phyloP scores from a whole-genome alignment of 164 flowering plant genomes.

The Annona squamosa region DNA sequence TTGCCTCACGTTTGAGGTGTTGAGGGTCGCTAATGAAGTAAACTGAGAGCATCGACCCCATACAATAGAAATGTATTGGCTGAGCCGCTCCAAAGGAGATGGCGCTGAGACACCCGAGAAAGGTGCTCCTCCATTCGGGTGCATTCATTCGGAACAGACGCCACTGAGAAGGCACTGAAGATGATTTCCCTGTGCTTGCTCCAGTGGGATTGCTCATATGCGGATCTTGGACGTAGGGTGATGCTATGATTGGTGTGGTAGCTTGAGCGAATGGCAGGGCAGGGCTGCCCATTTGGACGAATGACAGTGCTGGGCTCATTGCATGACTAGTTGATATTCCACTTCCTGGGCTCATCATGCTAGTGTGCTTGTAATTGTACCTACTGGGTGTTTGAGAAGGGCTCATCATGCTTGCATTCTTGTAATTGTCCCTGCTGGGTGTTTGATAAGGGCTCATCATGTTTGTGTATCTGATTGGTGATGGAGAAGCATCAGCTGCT shows the following conservation, averaged over 20 bases:
- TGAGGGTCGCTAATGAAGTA: slow-evolving; percentile 48
- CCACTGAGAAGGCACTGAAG: slow-evolving; percentile 46
- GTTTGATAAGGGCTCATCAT: neutral
- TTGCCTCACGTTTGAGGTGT: slow-evolving; percentile 46
- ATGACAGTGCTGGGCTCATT: neutral
- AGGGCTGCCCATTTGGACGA: slow-evolving; percentile 5
- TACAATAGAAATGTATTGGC: slow-evolving; percentile 51
- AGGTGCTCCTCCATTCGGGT: slow-evolving; percentile 77
- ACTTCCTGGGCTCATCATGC: neutral
- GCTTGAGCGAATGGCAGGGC: neutral
- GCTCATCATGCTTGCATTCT: neutral
- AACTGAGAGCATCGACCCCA: slow-evolving; percentile 68
- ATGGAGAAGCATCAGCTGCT: slow-evolving; percentile 1
- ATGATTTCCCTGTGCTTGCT: neutral
- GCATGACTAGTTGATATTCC: neutral
- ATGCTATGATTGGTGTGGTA: neutral
- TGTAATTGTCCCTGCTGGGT: neutral
- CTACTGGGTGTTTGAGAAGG: neutral
- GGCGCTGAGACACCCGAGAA: slow-evolving; percentile 49
- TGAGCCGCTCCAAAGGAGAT: slow-evolving; percentile 64
- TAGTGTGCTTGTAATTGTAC: neutral
- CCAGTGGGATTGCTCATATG: neutral
- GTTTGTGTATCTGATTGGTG: neutral
- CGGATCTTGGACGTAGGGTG: neutral
- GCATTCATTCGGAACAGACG: slow-evolving; percentile 49